Evolutionary conservation across 2,329 filamentous ascomycete species (phyloP), one percentile per base, ranked within the genome.

Genomic region (Alternaria arborescens): DNA sequence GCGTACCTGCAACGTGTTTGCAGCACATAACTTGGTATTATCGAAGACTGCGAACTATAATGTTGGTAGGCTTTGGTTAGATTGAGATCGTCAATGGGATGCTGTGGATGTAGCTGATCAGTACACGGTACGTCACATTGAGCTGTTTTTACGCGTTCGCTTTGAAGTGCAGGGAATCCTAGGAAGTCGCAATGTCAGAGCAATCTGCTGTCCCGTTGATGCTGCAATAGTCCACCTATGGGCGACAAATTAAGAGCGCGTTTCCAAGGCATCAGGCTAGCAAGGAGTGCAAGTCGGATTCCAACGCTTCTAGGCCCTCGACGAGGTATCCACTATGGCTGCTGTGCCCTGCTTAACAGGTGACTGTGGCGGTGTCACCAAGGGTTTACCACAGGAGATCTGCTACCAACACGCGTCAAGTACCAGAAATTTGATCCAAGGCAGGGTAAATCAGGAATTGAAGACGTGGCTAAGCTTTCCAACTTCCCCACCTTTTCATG

Each of bases 401-500:
- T 52, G 50, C 50, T 30, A 41, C 50, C 16, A 22, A 38, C 32
- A 52, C 44, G 53, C 44, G 44, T 55, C 52, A 52, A 62, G 64
- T 48, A 32, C 28, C 58, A 40, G 50, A 40, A 55, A 59, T 62
- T 47, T 18, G 36, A 55, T 53, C 38, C 41, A 60, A 55, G 50
- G 22, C 51, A 46, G 32, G 26, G 44, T 56, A 62, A 71, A 72
- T 60, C 67, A 70, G 67, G 70, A 67, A 65, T 57, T 66, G 61
- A 58, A 60, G 61, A 58, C 42, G 57, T 60, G 60, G 61, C 61
- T 69, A 72, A 73, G 70, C 69, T 71, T 72, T 62, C 44, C 11
- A 20, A 20, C 62, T 64, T 61, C 70, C 68, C 68, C 69, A 65
- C 60, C 55, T 61, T 67, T 60, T 30, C 61, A 56, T 63, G 64